phyloP scores from a whole-genome alignment of 352 stramenopile species.

The Pythium chondricola region DNA sequence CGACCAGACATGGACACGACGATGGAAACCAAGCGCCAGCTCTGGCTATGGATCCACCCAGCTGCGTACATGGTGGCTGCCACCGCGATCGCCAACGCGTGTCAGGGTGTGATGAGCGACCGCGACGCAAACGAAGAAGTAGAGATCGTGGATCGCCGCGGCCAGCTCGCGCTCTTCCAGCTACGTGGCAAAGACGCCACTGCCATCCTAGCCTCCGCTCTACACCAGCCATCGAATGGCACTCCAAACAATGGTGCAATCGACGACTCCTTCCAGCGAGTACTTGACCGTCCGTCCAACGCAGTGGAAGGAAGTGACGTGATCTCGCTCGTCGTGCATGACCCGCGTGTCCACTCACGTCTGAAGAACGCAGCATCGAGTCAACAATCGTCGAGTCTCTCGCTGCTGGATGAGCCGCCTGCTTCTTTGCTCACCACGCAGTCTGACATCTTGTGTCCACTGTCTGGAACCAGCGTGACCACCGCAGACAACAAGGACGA shows the following conservation, averaged over 20 bases:
- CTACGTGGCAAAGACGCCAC: slow-evolving; percentile 48
- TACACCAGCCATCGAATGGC: neutral
- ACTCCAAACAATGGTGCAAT: no score
- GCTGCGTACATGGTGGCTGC: slow-evolving; percentile 70
- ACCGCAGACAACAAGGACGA: slow-evolving; percentile 41
- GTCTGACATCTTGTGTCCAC: slow-evolving; percentile 43
- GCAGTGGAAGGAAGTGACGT: no score
- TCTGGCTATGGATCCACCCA: slow-evolving; percentile 79
- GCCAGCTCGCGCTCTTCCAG: slow-evolving; percentile 55
- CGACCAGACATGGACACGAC: slow-evolving; percentile 10
- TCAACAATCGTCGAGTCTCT: no score
- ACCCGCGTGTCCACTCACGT: slow-evolving; percentile 31
- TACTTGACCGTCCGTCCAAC: no score
- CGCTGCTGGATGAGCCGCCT: slow-evolving; percentile 46
- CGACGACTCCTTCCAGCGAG: no score
- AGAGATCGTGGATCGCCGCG: slow-evolving; percentile 62
- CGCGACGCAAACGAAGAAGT: slow-evolving; percentile 31
- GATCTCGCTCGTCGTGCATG: slow-evolving; percentile 29
- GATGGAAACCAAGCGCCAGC: slow-evolving; percentile 45
- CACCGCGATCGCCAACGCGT: slow-evolving; percentile 47
- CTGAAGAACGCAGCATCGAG: no score
- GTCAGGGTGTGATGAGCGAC: slow-evolving; percentile 33
- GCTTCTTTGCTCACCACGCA: slow-evolving; percentile 9
- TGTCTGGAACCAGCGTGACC: slow-evolving; percentile 38
- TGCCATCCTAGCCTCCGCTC: slow-evolving; percentile 24